These are phyloP conservation scores for Pseudocercospora ulei DNA, from an alignment of 2,329 filamentous ascomycete species.

Conservation along the genomic window DNA sequence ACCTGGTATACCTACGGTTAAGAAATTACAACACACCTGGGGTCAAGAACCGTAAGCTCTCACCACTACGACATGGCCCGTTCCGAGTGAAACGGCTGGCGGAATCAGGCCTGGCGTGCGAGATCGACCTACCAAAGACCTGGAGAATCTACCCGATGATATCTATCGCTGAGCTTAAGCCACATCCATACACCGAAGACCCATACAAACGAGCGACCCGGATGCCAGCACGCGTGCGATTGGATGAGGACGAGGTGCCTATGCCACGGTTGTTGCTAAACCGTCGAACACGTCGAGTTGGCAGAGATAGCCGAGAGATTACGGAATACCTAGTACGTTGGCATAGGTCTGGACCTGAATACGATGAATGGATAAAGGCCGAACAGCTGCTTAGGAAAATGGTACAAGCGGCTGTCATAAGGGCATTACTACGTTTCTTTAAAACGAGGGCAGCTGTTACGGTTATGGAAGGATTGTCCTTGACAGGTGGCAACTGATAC, in stretches of 20 bases:
- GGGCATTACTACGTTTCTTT: too few relatives aligned
- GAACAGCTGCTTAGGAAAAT: too few relatives aligned
- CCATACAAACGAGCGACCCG: neutral
- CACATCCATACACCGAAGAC: neutral
- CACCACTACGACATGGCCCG: neutral
- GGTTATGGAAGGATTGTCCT: too few relatives aligned
- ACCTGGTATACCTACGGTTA: slow-evolving; percentile 5
- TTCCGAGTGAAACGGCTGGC: slow-evolving; percentile 5
- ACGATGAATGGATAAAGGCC: too few relatives aligned
- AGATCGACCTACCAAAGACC: slow-evolving; percentile 8
- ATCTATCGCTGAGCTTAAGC: slow-evolving; percentile 8
- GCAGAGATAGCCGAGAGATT: neutral
- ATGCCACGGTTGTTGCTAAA: neutral
- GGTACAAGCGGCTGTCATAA: too few relatives aligned
- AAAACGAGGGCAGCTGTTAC: too few relatives aligned
- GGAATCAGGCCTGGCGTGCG: slow-evolving; percentile 1
- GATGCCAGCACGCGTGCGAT: neutral
- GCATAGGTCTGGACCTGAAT: too few relatives aligned
- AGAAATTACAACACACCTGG: slow-evolving; percentile 2
- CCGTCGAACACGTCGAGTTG: neutral
- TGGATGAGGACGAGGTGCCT: neutral
- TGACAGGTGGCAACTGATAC: too few relatives aligned
- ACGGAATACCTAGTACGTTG: too few relatives aligned
- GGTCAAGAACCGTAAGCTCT: slow-evolving; percentile 6
- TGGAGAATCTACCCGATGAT: slow-evolving; percentile 9